Conservation (phyloP, 2,329 filamentous ascomycete species). For the Periconia macrospinosa region DNA sequence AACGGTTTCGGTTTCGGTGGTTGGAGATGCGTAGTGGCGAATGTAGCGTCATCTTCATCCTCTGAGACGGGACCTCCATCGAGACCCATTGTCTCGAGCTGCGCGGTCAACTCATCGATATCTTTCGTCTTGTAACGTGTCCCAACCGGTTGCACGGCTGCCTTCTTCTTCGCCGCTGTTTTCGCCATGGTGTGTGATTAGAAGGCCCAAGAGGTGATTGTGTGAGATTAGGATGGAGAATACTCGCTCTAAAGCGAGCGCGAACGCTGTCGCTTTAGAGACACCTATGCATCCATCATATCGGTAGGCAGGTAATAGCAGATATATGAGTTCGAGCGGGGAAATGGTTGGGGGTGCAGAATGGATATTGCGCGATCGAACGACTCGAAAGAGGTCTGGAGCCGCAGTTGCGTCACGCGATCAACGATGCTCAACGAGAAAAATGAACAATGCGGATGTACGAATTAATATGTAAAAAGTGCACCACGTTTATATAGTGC, state of each 20-base stretch:
- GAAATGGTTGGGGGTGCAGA: neutral
- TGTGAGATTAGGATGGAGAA: constrained; percentile 1
- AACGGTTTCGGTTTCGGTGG: constrained; percentile 37
- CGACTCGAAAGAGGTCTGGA: neutral
- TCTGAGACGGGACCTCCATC: constrained; percentile 11
- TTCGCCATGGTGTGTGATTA: constrained; percentile 12
- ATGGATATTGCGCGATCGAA: neutral
- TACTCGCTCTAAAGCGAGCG: constrained; percentile 28
- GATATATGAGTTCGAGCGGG: neutral
- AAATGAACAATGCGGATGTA: neutral
- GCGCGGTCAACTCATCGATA: constrained; percentile 27
- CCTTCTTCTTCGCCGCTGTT: neutral
- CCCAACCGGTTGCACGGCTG: neutral
- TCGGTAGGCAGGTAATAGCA: constrained; percentile 4
- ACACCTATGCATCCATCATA: constrained; percentile 48
- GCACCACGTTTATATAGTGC: neutral
- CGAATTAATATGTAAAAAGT: neutral
- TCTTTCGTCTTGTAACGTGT: constrained; percentile 24
- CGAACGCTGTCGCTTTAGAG: constrained; percentile 35
- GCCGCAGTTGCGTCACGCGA: neutral
- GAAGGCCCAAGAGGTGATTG: neutral
- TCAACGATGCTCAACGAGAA: neutral
- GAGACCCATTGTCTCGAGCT: constrained; percentile 27
- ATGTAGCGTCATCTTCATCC: constrained; percentile 5
- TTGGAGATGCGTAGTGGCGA: constrained; percentile 7